Evolutionary conservation across 2,329 filamentous ascomycete species (phyloP).

Genomic region (Trichophyton simii): DNA sequence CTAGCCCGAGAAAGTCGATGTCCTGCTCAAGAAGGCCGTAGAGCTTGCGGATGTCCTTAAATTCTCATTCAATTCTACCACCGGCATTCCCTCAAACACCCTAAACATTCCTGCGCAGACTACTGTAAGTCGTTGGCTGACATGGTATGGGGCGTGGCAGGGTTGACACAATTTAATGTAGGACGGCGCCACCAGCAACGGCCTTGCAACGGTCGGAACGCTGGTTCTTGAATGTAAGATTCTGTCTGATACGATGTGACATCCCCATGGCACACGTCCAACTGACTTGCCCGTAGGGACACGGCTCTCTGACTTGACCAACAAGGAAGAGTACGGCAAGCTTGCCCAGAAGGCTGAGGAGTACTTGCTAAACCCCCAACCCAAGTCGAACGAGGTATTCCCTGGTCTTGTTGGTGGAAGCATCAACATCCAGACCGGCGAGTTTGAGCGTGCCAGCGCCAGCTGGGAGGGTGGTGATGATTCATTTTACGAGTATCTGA

Average conservation of each 20-base stretch:
- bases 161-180: constrained; percentile 15
- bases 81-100: constrained; percentile 60
- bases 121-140: constrained; percentile 11
- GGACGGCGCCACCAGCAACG: constrained; percentile 47
- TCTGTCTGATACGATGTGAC: background rate
- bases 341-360: constrained; percentile 56
- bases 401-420: constrained; percentile 61
- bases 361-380: constrained; percentile 56
- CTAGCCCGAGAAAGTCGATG: constrained; percentile 11
- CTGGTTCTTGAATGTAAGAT: constrained; percentile 57
- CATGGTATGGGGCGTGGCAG: background rate
- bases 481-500: constrained; percentile 78
- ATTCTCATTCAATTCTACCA: constrained; percentile 64
- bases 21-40: constrained; percentile 53
- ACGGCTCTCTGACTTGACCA: constrained; percentile 61
- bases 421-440: constrained; percentile 52
- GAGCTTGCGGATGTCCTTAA: constrained; percentile 60
- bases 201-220: constrained; percentile 64
- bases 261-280: background rate
- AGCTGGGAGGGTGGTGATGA: constrained; percentile 69
- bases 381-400: constrained; percentile 54
- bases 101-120: constrained; percentile 47
- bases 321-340: constrained; percentile 51
- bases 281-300: constrained; percentile 11
- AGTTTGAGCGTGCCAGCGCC: constrained; percentile 54